Evolutionary conservation across 495 filamentous ascomycete genomes (phyloP), one percentile per base, ranked within the genome.

Genomic region (Xylaria palmicola): DNA sequence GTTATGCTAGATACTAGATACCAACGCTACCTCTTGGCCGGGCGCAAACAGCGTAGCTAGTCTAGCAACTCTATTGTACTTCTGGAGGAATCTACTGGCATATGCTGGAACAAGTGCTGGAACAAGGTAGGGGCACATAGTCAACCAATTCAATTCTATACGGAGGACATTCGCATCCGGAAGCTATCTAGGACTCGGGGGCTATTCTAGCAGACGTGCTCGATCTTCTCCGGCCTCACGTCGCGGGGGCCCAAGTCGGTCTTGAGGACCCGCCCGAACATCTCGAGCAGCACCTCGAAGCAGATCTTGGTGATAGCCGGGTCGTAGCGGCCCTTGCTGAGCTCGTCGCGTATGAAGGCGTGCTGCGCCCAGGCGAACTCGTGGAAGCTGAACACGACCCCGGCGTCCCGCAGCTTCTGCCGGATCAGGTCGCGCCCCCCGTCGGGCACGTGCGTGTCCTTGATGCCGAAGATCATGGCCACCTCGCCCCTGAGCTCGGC

Each of bases 261-360:
- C 76, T 88, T 90, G 72, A 98, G 72, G 1, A 83, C 87, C 30
- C 93, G 78, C 6, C 83, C 86, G 76, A 97, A 97, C 54, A 96
- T 67, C 77, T 98, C 93, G 20, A 92, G 74, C 62, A 98, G 72
- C 72, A 97, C 90, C 81, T 93, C 88, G 69, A 96, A 97, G 75
- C 93, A 96, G n/a, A 90, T 83, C 70, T 90, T 91, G 10, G 85
- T 86, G 55, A 98, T 84, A 2, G 87, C 89, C 0, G 93, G 91
- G 65, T 98, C 93, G 65, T 96, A 98, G 12, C 93, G 83, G 5
- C 92, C 92, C 77, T 97, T 98, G 69, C 88, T 92, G 45, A 93
- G 79, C 75, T 98, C 93, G 68, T 97, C 93, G n/a, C 93, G 85
- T 68, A 98, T 96, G 67, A 98, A 98, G 0, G 92, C 91, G 78